Evolutionary conservation across 345 rosid genomes (phyloP).

Genomic region (Pelargonium nanum): DNA sequence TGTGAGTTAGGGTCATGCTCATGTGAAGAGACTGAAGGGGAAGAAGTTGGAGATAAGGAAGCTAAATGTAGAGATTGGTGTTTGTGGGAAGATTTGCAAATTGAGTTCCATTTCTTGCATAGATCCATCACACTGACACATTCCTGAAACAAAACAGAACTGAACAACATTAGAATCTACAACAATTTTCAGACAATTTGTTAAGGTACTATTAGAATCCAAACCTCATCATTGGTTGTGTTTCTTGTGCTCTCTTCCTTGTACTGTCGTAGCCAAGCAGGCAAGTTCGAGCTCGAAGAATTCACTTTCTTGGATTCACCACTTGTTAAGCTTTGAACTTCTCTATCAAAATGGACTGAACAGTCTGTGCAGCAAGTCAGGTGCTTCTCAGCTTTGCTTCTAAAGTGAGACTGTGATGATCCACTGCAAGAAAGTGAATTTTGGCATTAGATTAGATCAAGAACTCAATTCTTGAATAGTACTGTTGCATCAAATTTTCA

Average conservation of each 20-base stretch:
- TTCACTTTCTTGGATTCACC: conserved; percentile 14
- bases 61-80: conserved; percentile 25
- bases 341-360: conserved; percentile 23
- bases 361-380: conserved; percentile 20
- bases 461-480: too few relatives aligned
- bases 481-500: conserved; percentile 1
- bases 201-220: neutral
- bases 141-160: conserved; percentile 9
- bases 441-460: neutral
- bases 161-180: neutral
- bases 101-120: conserved; percentile 35
- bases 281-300: conserved; percentile 35
- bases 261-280: conserved; percentile 50
- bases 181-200: neutral
- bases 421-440: neutral
- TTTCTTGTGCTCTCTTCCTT: conserved; percentile 35
- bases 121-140: conserved; percentile 20
- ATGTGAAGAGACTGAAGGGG: conserved; percentile 26
- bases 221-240: conserved; percentile 25
- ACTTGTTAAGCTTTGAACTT: conserved; percentile 17
- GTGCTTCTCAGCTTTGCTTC: conserved; percentile 11
- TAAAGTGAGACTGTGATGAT: neutral
- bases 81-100: conserved; percentile 16
- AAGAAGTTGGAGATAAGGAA: conserved; percentile 34
- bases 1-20: conserved; percentile 18